Percentiles rank a stretch among this genome's conserved stretches.
These are phyloP conservation scores for Oryza meyeriana DNA, from an alignment of 176 grass and related monocot species.

Conservation along the genomic window DNA sequence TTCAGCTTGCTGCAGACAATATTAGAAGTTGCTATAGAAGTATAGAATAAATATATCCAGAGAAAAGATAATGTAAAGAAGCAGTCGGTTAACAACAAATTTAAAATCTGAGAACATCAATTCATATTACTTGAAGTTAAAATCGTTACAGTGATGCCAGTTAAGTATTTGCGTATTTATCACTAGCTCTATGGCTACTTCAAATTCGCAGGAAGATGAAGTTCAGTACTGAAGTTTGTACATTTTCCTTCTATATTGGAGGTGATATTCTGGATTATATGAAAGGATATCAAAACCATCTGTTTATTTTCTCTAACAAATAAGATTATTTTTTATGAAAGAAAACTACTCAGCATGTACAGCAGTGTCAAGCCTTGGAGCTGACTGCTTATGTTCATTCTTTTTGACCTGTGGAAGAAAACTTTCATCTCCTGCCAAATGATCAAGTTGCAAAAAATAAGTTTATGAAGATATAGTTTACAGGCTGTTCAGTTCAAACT, in stretches of 20 bases:
- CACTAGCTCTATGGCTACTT: background rate
- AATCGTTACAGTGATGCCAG: background rate
- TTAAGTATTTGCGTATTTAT: background rate
- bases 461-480: background rate
- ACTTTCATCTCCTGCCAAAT: background rate
- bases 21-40: constrained; percentile 32
- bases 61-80: constrained; percentile 16
- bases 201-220: no score
- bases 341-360: no score
- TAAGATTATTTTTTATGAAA: no score
- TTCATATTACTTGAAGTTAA: background rate
- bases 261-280: no score
- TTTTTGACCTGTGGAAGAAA: background rate
- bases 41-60: background rate
- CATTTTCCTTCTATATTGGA: no score
- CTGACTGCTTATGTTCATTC: background rate
- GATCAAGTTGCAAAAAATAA: background rate
- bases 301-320: no score
- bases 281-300: no score
- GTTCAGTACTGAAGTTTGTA: no score
- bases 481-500: background rate
- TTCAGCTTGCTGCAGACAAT: constrained; percentile 82
- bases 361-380: no score
- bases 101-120: background rate
- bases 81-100: background rate